Evolutionary conservation across 2,329 filamentous ascomycete genomes (phyloP).

Genomic region (Monilinia aucupariae): DNA sequence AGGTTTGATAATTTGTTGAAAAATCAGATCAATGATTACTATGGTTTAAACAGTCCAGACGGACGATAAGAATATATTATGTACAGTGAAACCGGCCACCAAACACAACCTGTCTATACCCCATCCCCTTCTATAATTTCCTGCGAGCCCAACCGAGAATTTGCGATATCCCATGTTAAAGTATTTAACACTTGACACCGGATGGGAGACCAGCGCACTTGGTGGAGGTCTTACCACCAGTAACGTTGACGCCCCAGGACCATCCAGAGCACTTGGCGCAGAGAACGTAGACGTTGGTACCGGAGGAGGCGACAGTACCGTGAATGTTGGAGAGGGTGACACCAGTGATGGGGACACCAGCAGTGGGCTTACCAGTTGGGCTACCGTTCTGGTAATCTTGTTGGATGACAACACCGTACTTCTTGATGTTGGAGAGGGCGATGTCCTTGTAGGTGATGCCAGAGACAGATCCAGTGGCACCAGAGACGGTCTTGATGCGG

Average conservation of each 20-base stretch:
- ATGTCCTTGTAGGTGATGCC: conserved; percentile 51
- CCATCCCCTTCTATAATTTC: neutral
- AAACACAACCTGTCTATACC: neutral
- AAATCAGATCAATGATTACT: conserved; percentile 4
- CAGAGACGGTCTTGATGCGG: conserved; percentile 37
- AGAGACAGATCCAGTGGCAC: conserved; percentile 39
- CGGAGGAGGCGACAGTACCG: conserved; percentile 38
- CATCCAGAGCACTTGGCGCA: conserved; percentile 50
- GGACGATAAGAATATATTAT: conserved; percentile 1
- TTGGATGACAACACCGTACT: conserved; percentile 47
- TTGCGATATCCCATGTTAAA: neutral
- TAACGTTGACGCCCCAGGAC: conserved; percentile 47
- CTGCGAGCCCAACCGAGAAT: neutral
- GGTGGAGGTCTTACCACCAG: conserved; percentile 45
- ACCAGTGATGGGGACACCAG: conserved; percentile 48
- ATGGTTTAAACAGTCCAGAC: conserved; percentile 1
- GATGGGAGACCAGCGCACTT: conserved; percentile 38
- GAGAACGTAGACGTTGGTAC: conserved; percentile 47
- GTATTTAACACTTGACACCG: conserved; percentile 26
- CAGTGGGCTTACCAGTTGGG: conserved; percentile 27
- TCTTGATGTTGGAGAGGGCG: conserved; percentile 43
- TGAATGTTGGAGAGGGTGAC: conserved; percentile 42
- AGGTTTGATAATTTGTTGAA: no score
- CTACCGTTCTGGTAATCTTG: conserved; percentile 45
- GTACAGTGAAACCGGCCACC: neutral